Evolutionary conservation across 2,329 filamentous ascomycete species (phyloP), one percentile per base, ranked within the genome.

Genomic region (Fusarium bulbicola): DNA sequence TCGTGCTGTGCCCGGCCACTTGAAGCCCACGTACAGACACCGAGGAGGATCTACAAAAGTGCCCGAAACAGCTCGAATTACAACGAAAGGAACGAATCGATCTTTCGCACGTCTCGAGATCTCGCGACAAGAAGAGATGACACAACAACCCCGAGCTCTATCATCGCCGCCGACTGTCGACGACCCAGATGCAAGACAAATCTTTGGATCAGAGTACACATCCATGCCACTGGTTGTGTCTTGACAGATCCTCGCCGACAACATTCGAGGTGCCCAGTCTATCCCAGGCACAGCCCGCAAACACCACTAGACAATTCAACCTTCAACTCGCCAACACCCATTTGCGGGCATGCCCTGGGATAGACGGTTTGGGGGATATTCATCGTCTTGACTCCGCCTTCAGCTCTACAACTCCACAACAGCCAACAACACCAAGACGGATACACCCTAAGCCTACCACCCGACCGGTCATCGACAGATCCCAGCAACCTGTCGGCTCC

Each of bases 61-160:
- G 39, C 14, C 9, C 0, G 40, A 43, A 24, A 16, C 14, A 24
- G 14, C n/a, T 43, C n/a, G 15, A 43, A 24, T 10, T 43, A 2
- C 40, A 43, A 43, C 16, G 95, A 82, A 95, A 96, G 81, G 95
- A 98, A 82, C 90, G 95, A 54, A 94, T 98, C 57, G 94, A 97
- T 80, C 86, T 98, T 39, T 98, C 12, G 92, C 96, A 79, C 92
- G 95, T 10, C 84, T 98, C 63, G 90, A 91, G 69, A 86, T 92
- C 72, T 91, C 90, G 21, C 85, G 89, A 62, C 81, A 86, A 65
- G 87, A 79, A 70, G 69, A 76, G 46, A 57, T 62, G 36, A 47
- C 60, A n/a, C 13, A n/a, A 40, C 13, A 1, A 34, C 1, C 21
- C 13, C 13, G 21, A 13, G 14, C 39, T n/a, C 21, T 26, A 9